Evolutionary conservation across 768 basidiomycete species (phyloP).

Genomic region (Tricholoma terreum): DNA sequence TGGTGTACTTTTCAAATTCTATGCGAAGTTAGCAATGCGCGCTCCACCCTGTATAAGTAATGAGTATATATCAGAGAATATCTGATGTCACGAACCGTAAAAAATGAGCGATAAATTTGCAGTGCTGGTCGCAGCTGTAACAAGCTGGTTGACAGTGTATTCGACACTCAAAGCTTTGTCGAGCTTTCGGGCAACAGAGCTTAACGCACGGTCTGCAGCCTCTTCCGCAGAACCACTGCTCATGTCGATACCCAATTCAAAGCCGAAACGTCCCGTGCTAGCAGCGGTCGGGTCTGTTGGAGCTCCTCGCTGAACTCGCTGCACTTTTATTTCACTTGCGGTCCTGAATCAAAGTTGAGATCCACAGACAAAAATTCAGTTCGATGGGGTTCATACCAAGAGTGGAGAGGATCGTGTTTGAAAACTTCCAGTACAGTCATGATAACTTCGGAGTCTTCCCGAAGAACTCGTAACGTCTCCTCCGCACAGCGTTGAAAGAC

Average conservation of each 20-base stretch:
- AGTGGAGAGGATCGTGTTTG: conserved; percentile 93
- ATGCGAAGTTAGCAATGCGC: conserved; percentile 16
- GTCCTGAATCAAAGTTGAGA: conserved; percentile 46
- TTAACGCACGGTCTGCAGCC: conserved; percentile 86
- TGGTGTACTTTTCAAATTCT: background rate
- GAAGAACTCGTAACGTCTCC: conserved; percentile 88
- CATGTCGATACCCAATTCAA: conserved; percentile 59
- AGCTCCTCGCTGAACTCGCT: conserved; percentile 52
- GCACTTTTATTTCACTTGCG: conserved; percentile 71
- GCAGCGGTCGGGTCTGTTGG: conserved; percentile 25
- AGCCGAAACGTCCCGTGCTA: conserved; percentile 26
- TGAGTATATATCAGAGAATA: conserved; percentile 1
- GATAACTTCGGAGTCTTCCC: conserved; percentile 81
- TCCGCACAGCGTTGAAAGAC: conserved; percentile 96
- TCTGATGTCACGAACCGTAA: conserved; percentile 43
- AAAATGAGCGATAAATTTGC: conserved; percentile 79
- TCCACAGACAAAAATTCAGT: background rate
- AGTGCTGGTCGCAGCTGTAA: conserved; percentile 81
- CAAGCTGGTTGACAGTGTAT: conserved; percentile 89
- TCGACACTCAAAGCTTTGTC: conserved; percentile 85
- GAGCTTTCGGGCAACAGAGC: conserved; percentile 76
- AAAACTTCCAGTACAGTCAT: conserved; percentile 96
- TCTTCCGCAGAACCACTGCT: conserved; percentile 71
- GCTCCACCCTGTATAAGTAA: conserved; percentile 28
- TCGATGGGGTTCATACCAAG: conserved; percentile 55